These are phyloP conservation scores for Ceratocystis lukuohia DNA, from an alignment of 2,329 filamentous ascomycete species.

Conservation along the genomic window DNA sequence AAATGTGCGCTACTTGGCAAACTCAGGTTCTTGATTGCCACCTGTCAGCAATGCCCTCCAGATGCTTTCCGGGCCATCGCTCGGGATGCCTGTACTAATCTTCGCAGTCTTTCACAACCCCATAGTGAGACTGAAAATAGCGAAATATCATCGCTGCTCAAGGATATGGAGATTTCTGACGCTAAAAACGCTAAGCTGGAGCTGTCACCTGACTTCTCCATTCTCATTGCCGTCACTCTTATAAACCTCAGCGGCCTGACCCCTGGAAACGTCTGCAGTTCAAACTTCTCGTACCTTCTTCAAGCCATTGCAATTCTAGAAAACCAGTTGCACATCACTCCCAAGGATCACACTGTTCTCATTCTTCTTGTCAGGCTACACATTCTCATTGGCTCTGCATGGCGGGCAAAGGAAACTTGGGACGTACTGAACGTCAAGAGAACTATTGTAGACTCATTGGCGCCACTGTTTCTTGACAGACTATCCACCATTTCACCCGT, in stretches of 20 bases:
- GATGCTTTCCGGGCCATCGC: slow-evolving; percentile 28
- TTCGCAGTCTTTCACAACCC: slow-evolving; percentile 13
- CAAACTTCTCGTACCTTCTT: slow-evolving; percentile 27
- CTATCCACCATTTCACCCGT: slow-evolving; percentile 38
- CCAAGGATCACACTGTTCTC: slow-evolving; percentile 35
- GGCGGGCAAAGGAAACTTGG: slow-evolving; percentile 37
- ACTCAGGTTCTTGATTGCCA: slow-evolving; percentile 30
- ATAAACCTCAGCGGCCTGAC: slow-evolving; percentile 13
- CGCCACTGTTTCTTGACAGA: slow-evolving; percentile 42
- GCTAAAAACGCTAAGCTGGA: slow-evolving; percentile 16
- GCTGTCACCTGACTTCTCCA: slow-evolving; percentile 18
- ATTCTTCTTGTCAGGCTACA: slow-evolving; percentile 41
- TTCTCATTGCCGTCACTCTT: slow-evolving; percentile 17
- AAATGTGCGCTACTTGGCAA: slow-evolving; percentile 9
- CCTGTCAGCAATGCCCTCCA: slow-evolving; percentile 32
- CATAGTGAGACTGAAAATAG: slow-evolving; percentile 18
- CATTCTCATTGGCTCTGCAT: slow-evolving; percentile 37
- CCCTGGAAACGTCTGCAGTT: background rate
- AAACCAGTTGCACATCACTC: slow-evolving; percentile 33
- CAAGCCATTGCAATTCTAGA: slow-evolving; percentile 39
- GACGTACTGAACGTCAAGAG: slow-evolving; percentile 41
- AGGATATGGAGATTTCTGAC: slow-evolving; percentile 11
- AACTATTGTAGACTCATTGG: slow-evolving; percentile 43
- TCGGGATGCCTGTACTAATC: slow-evolving; percentile 21
- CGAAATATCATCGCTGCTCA: slow-evolving; percentile 12